Evolutionary conservation across 2,329 filamentous ascomycete species (phyloP).

Genomic region (Dactylellina leptospora): DNA sequence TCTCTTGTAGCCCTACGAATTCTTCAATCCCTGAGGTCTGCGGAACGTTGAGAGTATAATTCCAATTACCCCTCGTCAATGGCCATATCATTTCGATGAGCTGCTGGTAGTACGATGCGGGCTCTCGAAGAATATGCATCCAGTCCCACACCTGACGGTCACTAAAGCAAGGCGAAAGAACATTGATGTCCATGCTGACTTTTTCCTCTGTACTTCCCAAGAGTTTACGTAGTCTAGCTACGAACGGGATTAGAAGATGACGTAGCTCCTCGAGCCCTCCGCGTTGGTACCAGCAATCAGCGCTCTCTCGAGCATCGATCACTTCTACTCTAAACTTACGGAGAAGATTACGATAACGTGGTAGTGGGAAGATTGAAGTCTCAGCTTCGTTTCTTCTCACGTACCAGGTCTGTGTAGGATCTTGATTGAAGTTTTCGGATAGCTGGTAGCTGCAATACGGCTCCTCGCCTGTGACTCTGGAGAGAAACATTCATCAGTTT

Average conservation of each 20-base stretch:
- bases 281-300: conserved; percentile 15
- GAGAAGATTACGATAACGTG: conserved; percentile 25
- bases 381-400: conserved; percentile 15
- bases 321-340: conserved; percentile 37
- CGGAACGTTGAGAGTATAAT: conserved; percentile 1
- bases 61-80: conserved; percentile 17
- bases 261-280: conserved; percentile 17
- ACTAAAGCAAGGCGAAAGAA: conserved; percentile 19
- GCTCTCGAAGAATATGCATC: conserved; percentile 15
- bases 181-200: conserved; percentile 34
- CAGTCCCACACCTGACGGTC: neutral
- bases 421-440: conserved; percentile 29
- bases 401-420: conserved; percentile 12
- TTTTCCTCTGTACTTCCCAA: conserved; percentile 9
- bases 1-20: conserved; percentile 12
- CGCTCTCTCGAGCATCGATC: conserved; percentile 15
- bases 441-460: conserved; percentile 27
- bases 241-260: conserved; percentile 26
- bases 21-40: conserved; percentile 1
- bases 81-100: conserved; percentile 37
- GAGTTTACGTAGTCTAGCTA: conserved; percentile 17
- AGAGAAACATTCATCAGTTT: no score
- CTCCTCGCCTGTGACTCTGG: conserved; percentile 5
- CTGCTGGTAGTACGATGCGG: conserved; percentile 20
- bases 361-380: conserved; percentile 30